Conservation (phyloP, 176 grass and related monocot genomes). For the Areca catechu region DNA sequence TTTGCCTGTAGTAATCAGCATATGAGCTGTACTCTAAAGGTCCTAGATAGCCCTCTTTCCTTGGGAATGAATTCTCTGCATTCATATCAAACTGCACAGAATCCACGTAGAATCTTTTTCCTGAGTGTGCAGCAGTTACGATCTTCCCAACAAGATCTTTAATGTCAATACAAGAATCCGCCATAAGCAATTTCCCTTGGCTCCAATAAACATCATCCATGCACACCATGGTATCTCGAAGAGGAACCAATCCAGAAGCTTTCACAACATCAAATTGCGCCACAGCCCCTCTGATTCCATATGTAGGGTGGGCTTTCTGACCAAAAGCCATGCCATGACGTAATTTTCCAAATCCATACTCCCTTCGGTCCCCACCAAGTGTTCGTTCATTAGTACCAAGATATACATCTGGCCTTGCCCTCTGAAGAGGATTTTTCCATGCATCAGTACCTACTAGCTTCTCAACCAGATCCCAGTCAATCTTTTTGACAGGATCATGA, state of each 20-base stretch:
- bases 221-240: conserved; percentile 33
- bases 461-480: conserved; percentile 80
- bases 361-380: conserved; percentile 92
- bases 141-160: conserved; percentile 84
- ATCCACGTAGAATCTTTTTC: conserved; percentile 97
- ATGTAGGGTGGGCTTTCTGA: conserved; percentile 90
- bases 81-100: conserved; percentile 82
- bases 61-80: conserved; percentile 94
- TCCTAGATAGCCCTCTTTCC: conserved; percentile 92
- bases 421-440: conserved; percentile 94
- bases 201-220: conserved; percentile 28
- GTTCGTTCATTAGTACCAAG: conserved; percentile 93
- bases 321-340: conserved; percentile 69
- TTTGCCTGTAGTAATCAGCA: conserved; percentile 96
- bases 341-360: conserved; percentile 92
- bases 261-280: conserved; percentile 95
- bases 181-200: conserved; percentile 65
- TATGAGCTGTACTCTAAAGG: conserved; percentile 90
- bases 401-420: conserved; percentile 89
- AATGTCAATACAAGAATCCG: conserved; percentile 77
- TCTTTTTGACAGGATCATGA: conserved; percentile 47
- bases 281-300: conserved; percentile 92
- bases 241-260: conserved; percentile 94
- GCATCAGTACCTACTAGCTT: conserved; percentile 80
- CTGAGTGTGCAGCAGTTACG: conserved; percentile 92